Evolutionary conservation across 495 filamentous ascomycete species (phyloP).

Genomic region (Halenospora varia): DNA sequence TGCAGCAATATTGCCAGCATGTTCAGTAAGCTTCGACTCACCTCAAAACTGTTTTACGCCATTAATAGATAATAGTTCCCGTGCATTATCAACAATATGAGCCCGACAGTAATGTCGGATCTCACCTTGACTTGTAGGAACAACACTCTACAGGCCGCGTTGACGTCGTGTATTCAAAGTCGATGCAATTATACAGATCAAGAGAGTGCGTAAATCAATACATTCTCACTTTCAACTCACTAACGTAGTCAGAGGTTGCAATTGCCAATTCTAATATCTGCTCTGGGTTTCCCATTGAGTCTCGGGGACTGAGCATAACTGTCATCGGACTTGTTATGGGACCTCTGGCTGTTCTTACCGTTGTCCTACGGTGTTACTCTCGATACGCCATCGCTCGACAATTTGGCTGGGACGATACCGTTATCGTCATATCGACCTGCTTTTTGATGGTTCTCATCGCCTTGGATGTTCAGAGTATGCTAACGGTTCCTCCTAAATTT

Average conservation of each 20-base stretch:
- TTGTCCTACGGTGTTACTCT: conserved; percentile 12
- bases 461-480: conserved; percentile 5
- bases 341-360: conserved; percentile 3
- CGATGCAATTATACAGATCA: conserved; percentile 9
- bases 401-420: conserved; percentile 11
- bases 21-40: background rate
- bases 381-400: conserved; percentile 1
- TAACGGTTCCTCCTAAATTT: background rate
- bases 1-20: too few species aligned
- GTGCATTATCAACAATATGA: background rate
- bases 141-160: conserved; percentile 1
- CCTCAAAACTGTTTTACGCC: background rate
- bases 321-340: conserved; percentile 4
- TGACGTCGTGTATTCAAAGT: background rate
- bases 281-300: conserved; percentile 1
- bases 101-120: too few species aligned
- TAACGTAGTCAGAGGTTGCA: background rate
- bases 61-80: background rate
- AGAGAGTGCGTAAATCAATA: background rate
- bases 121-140: conserved; percentile 5
- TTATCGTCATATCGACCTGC: background rate
- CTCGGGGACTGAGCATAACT: background rate
- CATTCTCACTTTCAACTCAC: background rate
- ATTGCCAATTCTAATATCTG: conserved; percentile 1
- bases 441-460: background rate